A percentile compares a stretch with the other conserved stretches of the same genome.
phyloP scores from a whole-genome alignment of 495 filamentous ascomycete species.

The Tetracladium setigerum region DNA sequence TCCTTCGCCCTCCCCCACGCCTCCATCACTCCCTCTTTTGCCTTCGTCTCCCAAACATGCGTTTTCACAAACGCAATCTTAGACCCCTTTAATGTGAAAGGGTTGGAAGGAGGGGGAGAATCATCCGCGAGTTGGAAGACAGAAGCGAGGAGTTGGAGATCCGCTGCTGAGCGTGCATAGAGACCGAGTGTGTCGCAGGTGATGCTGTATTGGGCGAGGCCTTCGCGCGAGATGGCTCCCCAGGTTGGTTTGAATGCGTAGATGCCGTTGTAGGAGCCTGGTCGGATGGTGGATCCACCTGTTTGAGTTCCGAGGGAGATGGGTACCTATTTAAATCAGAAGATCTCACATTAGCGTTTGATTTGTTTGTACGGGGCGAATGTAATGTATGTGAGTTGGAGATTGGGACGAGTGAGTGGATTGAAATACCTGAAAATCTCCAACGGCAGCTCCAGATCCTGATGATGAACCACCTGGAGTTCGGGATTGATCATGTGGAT shows the following conservation, averaged over 20 bases:
- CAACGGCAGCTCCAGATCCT: constrained; percentile 45
- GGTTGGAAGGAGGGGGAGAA: constrained; percentile 10
- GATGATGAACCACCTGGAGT: constrained; percentile 48
- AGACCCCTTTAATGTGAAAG: constrained; percentile 30
- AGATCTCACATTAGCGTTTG: not conserved
- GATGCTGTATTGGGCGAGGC: constrained; percentile 36
- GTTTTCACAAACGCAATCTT: constrained; percentile 43
- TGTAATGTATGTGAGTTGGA: too few relatives aligned
- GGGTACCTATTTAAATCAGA: constrained; percentile 23
- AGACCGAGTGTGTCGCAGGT: constrained; percentile 47
- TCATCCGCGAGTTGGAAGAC: constrained; percentile 43
- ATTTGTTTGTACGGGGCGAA: too few relatives aligned
- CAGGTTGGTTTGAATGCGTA: constrained; percentile 52
- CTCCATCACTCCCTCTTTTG: constrained; percentile 35
- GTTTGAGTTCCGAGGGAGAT: constrained; percentile 44
- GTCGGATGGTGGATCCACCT: constrained; percentile 41
- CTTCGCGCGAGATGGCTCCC: constrained; percentile 46
- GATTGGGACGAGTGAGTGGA: too few relatives aligned
- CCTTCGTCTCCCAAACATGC: constrained; percentile 33
- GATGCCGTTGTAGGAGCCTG: constrained; percentile 46
- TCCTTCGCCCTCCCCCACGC: constrained; percentile 34
- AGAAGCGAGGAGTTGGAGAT: constrained; percentile 40
- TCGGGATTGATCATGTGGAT: constrained; percentile 37
- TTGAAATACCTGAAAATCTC: constrained; percentile 31
- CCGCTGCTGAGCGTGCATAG: constrained; percentile 38